Evolutionary conservation across 331 rosid genomes (phyloP).

Genomic region (Malus hybrid): DNA sequence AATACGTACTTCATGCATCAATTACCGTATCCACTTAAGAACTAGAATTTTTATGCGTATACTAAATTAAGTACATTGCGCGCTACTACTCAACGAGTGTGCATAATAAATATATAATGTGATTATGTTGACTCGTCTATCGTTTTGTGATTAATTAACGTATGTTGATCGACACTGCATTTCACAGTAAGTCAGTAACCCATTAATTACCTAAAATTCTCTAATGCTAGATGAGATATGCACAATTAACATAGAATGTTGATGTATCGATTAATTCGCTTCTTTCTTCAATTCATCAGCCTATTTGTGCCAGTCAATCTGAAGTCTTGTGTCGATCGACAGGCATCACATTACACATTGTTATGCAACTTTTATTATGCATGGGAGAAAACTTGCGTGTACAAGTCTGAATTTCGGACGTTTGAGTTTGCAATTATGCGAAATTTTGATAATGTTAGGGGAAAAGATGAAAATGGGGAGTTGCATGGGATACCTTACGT

Average conservation of each 20-base stretch:
- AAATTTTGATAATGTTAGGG: background rate
- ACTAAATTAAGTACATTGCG: background rate
- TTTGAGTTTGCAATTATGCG: background rate
- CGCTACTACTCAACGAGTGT: background rate
- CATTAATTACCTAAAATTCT: background rate
- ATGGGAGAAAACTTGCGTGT: background rate
- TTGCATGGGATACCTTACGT: constrained; percentile 39
- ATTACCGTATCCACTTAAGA: background rate
- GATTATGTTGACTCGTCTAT: background rate
- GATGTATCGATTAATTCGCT: background rate
- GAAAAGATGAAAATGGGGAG: background rate
- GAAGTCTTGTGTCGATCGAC: background rate
- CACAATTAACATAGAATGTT: too few species aligned
- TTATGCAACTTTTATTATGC: background rate
- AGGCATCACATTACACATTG: background rate
- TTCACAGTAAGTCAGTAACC: too few species aligned
- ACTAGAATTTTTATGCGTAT: background rate
- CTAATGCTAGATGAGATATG: too few species aligned
- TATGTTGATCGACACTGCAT: too few species aligned
- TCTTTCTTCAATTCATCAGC: background rate
- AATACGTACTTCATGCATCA: background rate
- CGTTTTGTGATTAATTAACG: too few species aligned
- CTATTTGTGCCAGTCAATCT: background rate
- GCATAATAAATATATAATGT: background rate
- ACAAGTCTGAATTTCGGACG: background rate